Conservation (phyloP, 306 rosid species). For the Fagus sylvatica region DNA sequence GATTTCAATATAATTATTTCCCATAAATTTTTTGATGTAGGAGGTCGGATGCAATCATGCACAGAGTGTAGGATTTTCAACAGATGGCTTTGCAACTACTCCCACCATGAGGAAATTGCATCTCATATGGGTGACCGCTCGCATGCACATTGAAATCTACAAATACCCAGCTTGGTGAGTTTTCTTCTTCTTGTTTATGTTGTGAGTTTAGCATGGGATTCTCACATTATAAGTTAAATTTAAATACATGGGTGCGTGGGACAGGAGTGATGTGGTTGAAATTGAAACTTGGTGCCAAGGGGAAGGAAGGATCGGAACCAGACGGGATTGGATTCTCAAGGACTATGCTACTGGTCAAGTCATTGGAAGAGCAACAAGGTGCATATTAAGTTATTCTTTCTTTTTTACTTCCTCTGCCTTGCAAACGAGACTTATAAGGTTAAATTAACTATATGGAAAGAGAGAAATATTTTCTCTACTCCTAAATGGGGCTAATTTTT, state of each 20-base stretch:
- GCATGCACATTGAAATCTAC: slow-evolving; percentile 97
- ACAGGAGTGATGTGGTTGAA: slow-evolving; percentile 96
- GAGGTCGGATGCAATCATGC: slow-evolving; percentile 99
- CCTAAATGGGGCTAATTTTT: background rate
- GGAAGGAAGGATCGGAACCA: slow-evolving; percentile 90
- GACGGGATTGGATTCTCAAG: slow-evolving; percentile 91
- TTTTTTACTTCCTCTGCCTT: background rate
- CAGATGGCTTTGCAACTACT: slow-evolving; percentile 93
- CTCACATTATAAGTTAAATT: slow-evolving; percentile 18
- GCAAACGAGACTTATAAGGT: background rate
- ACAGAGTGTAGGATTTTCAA: slow-evolving; percentile 91
- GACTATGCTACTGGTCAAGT: slow-evolving; percentile 70
- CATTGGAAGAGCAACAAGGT: slow-evolving; percentile 98
- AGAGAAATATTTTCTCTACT: background rate
- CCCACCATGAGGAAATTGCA: slow-evolving; percentile 88
- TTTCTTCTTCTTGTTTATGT: slow-evolving; percentile 17
- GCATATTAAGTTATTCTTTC: background rate
- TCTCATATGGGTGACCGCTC: slow-evolving; percentile 99
- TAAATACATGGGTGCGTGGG: slow-evolving; percentile 19
- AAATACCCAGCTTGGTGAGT: slow-evolving; percentile 92
- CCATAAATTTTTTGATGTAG: slow-evolving; percentile 45
- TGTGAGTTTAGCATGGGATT: slow-evolving; percentile 11
- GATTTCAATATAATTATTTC: background rate
- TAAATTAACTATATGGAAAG: background rate
- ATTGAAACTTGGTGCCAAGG: slow-evolving; percentile 95